phyloP scores from a whole-genome alignment of 148 eudicot species.

The Oxyria digyna region DNA sequence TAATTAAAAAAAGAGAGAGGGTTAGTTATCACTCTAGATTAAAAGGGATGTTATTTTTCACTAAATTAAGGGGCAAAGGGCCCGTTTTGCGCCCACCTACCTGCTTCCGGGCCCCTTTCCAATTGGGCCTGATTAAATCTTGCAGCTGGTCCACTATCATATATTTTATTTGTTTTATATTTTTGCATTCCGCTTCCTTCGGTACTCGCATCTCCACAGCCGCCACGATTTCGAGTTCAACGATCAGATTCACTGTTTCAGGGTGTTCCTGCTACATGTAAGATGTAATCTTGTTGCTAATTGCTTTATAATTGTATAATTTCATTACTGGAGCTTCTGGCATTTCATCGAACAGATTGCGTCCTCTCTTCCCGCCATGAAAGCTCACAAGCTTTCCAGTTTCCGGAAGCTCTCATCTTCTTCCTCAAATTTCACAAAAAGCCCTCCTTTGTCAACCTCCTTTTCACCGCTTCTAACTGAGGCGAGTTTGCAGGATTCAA shows the following conservation, averaged over 20 bases:
- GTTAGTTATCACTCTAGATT: no score
- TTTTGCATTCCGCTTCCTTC: no score
- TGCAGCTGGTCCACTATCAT: no score
- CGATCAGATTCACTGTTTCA: background rate
- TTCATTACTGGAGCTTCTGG: background rate
- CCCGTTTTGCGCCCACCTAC: no score
- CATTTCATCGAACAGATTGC: no score
- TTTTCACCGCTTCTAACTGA: constrained; percentile 12
- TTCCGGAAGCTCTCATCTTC: constrained; percentile 10
- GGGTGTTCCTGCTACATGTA: background rate
- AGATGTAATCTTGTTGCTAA: background rate
- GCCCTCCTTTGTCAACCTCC: background rate
- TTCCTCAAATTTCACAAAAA: background rate
- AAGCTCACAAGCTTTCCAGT: constrained; percentile 8
- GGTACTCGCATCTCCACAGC: background rate
- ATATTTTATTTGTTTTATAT: no score
- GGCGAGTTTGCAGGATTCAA: constrained; percentile 13
- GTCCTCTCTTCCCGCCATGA: constrained; percentile 15
- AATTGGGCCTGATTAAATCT: no score
- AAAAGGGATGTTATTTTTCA: no score
- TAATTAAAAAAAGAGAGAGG: no score
- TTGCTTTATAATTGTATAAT: background rate
- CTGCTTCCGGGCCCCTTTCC: no score
- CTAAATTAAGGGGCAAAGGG: no score
- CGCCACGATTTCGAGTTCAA: background rate